A percentile compares a stretch with the other conserved stretches of the same genome.
Conservation (phyloP, 1,284 basidiomycete genomes). For the Apiotrichum gracile region DNA sequence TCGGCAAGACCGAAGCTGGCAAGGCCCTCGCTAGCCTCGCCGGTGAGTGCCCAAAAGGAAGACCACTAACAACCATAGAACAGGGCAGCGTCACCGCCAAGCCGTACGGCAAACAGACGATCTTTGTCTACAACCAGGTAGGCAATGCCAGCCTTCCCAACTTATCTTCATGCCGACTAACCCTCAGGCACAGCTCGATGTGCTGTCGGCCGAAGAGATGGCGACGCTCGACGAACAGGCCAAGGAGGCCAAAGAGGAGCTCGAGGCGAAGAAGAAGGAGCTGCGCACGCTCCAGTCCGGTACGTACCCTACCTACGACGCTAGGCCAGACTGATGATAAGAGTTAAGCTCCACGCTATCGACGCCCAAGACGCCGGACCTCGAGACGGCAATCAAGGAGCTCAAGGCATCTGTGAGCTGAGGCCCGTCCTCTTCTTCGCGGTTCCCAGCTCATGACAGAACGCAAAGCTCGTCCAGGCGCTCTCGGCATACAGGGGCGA, state of each 20-base stretch:
- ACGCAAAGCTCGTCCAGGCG: conserved; percentile 23
- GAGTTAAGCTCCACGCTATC: conserved; percentile 45
- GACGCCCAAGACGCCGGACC: conserved; percentile 52
- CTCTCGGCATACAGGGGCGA: conserved; percentile 24
- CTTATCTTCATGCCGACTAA: too few species aligned
- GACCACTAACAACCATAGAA: conserved; percentile 25
- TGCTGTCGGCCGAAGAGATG: conserved; percentile 9
- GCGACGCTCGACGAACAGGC: conserved; percentile 47
- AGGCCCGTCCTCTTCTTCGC: too few species aligned
- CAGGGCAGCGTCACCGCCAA: conserved; percentile 39
- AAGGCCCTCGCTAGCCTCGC: conserved; percentile 52
- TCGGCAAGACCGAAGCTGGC: conserved; percentile 64
- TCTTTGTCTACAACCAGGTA: conserved; percentile 47
- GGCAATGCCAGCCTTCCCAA: background rate
- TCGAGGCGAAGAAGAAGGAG: conserved; percentile 59
- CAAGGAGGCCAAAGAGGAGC: conserved; percentile 55
- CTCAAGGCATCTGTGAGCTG: conserved; percentile 33
- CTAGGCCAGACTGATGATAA: conserved; percentile 29
- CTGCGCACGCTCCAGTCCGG: conserved; percentile 55
- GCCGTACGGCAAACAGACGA: conserved; percentile 64
- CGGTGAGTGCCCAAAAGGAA: conserved; percentile 49
- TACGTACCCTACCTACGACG: conserved; percentile 32
- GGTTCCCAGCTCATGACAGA: conserved; percentile 27
- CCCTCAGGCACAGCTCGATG: conserved; percentile 7
- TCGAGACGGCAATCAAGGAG: conserved; percentile 44